Evolutionary conservation across 2,329 filamentous ascomycete species (phyloP), one percentile per base, ranked within the genome.

Genomic region (Alternaria conjuncta): DNA sequence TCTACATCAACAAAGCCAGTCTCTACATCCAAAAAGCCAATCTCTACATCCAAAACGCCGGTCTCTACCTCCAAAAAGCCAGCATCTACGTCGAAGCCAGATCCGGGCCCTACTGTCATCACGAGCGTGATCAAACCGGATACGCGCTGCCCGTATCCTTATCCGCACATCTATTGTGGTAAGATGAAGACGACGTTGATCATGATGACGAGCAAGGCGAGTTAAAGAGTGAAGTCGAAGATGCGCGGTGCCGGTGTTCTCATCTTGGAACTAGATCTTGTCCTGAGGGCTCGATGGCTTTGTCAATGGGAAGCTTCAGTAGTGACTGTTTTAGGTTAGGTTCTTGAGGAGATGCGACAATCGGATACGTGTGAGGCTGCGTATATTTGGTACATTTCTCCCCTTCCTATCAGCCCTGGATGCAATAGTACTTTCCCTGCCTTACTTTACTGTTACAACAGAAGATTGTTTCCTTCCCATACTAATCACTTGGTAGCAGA

Each of bases 101-200:
- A 41, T 25, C 15, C 3, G 9, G 30, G 9, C 5, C 28, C 49
- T 11, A 32, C 30, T 13, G 13, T 53, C 9, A n/a, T 36, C 28
- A 70, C 69, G 8, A 63, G 57, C 6, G 50, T 71, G 3, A 13
- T 69, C 0, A 58, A 64, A 2, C 36, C 66, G 3, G 71, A 72
- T 32, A 21, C 64, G 7, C 68, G 70, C 18, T 78, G 75, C 61
- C 75, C 73, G n/a, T 78, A 76, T 49, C 75, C 75, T 3, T 74
- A 77, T 23, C 75, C 75, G 0, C 62, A 62, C 0, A 60, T 73
- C 9, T 56, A 72, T 20, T 77, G 75, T 26, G 69, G 67, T 0
- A 41, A 55, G 32, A 21, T 58, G 5, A 61, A 50, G 44, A 75
- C 70, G n/a, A 73, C 65, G 9, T 20, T 61, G 18, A 28, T 57